Percentiles rank a stretch among this genome's conserved stretches.
These are phyloP conservation scores for Dionaea muscipula DNA, from an alignment of 179 eudicot species.

Conservation along the genomic window DNA sequence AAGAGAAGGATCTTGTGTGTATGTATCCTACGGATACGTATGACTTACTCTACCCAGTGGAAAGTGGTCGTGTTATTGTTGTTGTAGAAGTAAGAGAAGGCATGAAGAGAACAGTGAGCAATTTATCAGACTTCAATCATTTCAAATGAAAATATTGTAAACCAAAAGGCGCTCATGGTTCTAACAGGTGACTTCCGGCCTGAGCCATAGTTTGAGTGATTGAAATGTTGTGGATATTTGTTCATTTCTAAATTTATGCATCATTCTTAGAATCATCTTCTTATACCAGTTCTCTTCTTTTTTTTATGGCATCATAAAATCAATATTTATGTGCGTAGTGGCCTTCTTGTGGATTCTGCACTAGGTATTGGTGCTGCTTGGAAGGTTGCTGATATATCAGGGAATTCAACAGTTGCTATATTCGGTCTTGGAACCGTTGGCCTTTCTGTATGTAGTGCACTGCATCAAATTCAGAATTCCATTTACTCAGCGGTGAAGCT, in stretches of 20 bases:
- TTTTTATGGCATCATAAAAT: background rate
- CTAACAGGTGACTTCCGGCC: too few species aligned
- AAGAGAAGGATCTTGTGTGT: too few species aligned
- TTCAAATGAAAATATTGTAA: too few species aligned
- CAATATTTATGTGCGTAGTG: background rate
- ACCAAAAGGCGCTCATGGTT: too few species aligned
- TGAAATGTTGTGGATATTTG: too few species aligned
- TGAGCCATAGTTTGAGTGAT: too few species aligned
- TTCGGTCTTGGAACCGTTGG: slow-evolving; percentile 98
- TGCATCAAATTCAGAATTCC: background rate
- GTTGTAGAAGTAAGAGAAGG: too few species aligned
- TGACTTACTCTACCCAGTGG: too few species aligned
- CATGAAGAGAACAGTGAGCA: too few species aligned
- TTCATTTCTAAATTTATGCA: background rate
- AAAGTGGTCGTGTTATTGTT: too few species aligned
- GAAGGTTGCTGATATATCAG: slow-evolving; percentile 74
- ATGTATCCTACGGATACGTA: too few species aligned
- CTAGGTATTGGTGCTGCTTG: slow-evolving; percentile 94
- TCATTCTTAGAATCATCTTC: background rate
- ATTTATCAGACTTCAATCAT: too few species aligned
- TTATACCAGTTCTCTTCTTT: background rate
- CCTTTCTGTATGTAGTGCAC: slow-evolving; percentile 59
- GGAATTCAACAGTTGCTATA: slow-evolving; percentile 62
- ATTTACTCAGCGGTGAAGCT: background rate
- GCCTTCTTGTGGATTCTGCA: background rate